Base-by-base conservation (phyloP, 345 rosid genomes). In the Linum trigynum region DNA sequence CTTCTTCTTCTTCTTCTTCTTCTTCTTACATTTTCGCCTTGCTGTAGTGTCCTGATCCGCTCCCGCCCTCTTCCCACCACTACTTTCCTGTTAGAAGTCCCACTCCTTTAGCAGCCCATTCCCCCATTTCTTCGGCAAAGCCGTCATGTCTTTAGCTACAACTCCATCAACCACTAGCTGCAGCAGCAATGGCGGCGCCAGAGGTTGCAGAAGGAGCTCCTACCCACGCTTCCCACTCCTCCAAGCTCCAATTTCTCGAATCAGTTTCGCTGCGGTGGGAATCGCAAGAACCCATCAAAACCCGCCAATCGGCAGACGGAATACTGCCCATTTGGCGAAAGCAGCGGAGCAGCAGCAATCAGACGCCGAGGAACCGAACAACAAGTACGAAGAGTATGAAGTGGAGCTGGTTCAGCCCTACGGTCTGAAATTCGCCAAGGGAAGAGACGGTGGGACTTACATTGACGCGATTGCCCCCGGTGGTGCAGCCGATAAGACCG, bases 361-460 rank as follows among this genome's bases (percentile, higher is more conserved):
- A 55, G 85, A 37, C 3, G 61, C 16, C 4, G 61, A 17, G 55
- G 82, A 51, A 56, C 83, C n/a, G 43, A 64, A 76, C 63, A 76
- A 81, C 37, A 66, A 70, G 83, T 80, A 77, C 59, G 96, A 86
- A 71, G 86, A 80, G 75, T 94, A 90, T 69, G 97, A 90, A 80
- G 81, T 94, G 35, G 99, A 90, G 71, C 70, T 94, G 5, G 87
- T 61, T 72, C 92, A 90, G 79, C 96, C 99, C 55, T 82, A 79
- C 59, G 97, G 99, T 36, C 67, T 90, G 59, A 94, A 71, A 77
- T 94, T 94, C 63, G 77, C 79, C 36, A 94, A 90, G 71, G 99
- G 99, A 53, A 78, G 96, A 81, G 95, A 86, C 75, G 88, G 99
- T 51, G 83, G 89, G 8, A 88, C 97, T 75, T 94, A 88, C 75